Evolutionary conservation across 208 protist species (phyloP).

Genomic region (Crithidia brevicula): DNA sequence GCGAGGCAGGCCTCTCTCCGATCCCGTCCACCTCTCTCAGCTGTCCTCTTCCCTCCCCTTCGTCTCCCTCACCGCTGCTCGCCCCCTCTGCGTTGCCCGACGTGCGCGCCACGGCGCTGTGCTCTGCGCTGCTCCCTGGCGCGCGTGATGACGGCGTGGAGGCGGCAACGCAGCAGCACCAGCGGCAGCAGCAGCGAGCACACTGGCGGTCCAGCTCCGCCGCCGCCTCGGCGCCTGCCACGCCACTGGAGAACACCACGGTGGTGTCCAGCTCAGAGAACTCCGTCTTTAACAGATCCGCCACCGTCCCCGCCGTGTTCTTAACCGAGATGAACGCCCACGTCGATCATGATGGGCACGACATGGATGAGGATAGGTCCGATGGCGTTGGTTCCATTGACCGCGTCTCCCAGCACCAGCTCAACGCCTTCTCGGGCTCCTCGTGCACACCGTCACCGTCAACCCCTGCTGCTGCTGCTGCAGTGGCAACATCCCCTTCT

Average conservation of each 20-base stretch:
- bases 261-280: background rate
- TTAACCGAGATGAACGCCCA: constrained; percentile 14
- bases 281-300: background rate
- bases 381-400: no score
- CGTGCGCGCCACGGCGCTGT: background rate
- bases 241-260: background rate
- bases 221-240: background rate
- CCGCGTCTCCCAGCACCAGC: no score
- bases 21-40: background rate
- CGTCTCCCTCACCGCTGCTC: no score
- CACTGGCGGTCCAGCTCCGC: background rate
- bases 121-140: no score
- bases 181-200: background rate
- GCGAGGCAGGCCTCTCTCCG: background rate
- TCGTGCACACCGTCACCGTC: no score
- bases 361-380: no score
- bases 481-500: no score
- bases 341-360: no score
- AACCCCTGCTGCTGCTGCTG: no score
- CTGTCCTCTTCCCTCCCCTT: no score
- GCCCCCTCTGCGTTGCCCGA: background rate
- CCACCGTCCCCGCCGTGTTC: constrained; percentile 7
- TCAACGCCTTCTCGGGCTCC: no score
- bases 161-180: background rate
- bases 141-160: background rate